Base-by-base conservation (phyloP, 2,329 filamentous ascomycete species). In the Ophiocordyceps camponoti-rufipedis region DNA sequence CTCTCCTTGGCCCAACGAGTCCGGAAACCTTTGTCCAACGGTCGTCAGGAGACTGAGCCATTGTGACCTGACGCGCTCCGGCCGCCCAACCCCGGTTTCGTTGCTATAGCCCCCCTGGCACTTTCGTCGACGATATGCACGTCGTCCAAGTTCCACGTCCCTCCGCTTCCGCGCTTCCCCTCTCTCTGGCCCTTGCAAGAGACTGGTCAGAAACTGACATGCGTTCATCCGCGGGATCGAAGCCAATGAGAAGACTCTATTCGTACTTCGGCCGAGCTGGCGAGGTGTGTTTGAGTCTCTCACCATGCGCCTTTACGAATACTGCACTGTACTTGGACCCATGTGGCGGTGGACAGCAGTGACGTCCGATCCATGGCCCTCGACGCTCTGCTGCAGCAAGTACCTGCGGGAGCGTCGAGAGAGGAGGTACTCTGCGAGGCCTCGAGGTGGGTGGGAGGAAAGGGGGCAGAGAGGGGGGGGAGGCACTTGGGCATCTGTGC, bases 191-290 rank as follows among this genome's bases (percentile, higher is more conserved):
- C 55, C 49, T 52, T 49, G 47, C 49, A 47, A 53, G 57, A 56
- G 53, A 55, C 53, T 53, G n/a, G 58, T 64, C 59, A 57, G 64
- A 65, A 66, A 68, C 67, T 63, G 66, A 65, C 66, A 71, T 70
- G 68, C 67, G 63, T 65, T 67, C 63, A 64, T 65, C 65, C 67
- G 66, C 63, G 58, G 60, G 62, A 59, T 64, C 58, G 56, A 63
- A 58, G 56, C 62, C 62, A 58, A 61, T 58, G 62, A 14, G 32
- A 35, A 23, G 3, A 23, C 23, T 23, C 23, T 23, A n/a, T n/a
- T n/a, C n/a, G n/a, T n/a, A 23, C 23, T 23, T 23, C 23, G 3
- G 23, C 23, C 23, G 23, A 23, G 23, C 23, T 23, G 23, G 23
- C 5, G 23, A 5, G 12, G n/a, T 12, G 12, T 35, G 32, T 12